A percentile compares a stretch with the other conserved stretches of the same genome.
These are phyloP conservation scores for Dorcoceras hygrometricum DNA, from an alignment of 257 asterid species.

Conservation along the genomic window DNA sequence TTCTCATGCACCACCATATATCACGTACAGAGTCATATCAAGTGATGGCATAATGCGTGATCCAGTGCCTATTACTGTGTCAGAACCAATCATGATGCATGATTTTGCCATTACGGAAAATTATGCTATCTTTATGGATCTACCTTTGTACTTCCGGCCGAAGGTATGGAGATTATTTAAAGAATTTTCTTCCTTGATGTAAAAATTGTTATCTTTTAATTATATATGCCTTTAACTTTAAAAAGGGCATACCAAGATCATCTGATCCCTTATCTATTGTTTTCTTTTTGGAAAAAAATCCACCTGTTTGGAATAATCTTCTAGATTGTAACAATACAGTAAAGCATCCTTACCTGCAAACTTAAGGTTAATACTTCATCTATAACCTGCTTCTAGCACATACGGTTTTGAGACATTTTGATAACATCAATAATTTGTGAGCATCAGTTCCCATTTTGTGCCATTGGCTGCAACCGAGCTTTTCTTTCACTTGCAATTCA, in stretches of 20 bases:
- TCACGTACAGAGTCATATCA: conserved; percentile 90
- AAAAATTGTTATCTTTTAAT: conserved; percentile 8
- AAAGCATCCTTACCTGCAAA: conserved; percentile 8
- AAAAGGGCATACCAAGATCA: not conserved
- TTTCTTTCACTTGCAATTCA: not conserved
- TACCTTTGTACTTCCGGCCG: conserved; percentile 78
- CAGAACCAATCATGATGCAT: conserved; percentile 91
- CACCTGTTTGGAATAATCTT: not conserved
- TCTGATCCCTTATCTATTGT: not conserved
- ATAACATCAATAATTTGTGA: not conserved
- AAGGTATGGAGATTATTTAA: conserved; percentile 45
- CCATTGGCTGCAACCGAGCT: not conserved
- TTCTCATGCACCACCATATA: conserved; percentile 63
- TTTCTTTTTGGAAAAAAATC: not conserved
- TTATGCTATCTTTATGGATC: conserved; percentile 92
- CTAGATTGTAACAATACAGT: not conserved
- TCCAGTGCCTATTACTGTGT: conserved; percentile 86
- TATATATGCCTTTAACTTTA: not conserved
- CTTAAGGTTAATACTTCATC: conserved; percentile 1
- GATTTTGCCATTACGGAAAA: conserved; percentile 99
- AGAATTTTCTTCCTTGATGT: conserved; percentile 10
- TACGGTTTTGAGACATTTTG: not conserved
- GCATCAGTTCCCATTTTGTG: not conserved
- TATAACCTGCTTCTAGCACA: not conserved
- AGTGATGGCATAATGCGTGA: conserved; percentile 88